These are phyloP conservation scores for Nakazawaea molendinolei DNA, from an alignment of 805 yeast genomes.

Conservation along the genomic window DNA sequence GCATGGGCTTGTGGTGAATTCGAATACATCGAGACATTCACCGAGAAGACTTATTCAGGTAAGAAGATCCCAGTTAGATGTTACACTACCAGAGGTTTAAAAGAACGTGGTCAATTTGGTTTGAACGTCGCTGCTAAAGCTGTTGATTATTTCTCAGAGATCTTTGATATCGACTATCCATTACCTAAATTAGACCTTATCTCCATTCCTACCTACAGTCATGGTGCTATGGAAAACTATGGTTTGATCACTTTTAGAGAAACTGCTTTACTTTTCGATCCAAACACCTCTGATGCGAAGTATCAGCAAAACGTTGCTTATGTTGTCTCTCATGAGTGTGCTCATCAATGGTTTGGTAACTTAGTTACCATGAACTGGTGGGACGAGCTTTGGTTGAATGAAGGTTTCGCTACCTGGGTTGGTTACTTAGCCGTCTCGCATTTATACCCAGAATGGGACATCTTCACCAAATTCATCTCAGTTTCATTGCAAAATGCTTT, in stretches of 20 bases:
- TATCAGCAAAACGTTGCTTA: slow-evolving; percentile 70
- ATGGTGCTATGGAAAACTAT: slow-evolving; percentile 92
- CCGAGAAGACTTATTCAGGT: slow-evolving; percentile 32
- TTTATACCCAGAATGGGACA: slow-evolving; percentile 78
- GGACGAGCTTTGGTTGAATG: slow-evolving; percentile 88
- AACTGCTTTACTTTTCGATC: slow-evolving; percentile 47
- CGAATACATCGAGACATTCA: slow-evolving; percentile 42
- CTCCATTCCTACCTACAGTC: slow-evolving; percentile 73
- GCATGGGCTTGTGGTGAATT: slow-evolving; percentile 58
- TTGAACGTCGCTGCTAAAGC: slow-evolving; percentile 40
- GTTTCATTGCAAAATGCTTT: slow-evolving; percentile 45
- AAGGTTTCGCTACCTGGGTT: slow-evolving; percentile 87
- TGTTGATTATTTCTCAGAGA: slow-evolving; percentile 40
- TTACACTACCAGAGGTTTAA: slow-evolving; percentile 45
- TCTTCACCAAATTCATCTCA: slow-evolving; percentile 50
- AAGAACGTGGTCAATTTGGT: slow-evolving; percentile 41
- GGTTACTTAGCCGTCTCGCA: slow-evolving; percentile 64
- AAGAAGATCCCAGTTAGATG: slow-evolving; percentile 41
- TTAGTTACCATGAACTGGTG: slow-evolving; percentile 91
- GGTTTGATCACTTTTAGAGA: slow-evolving; percentile 68
- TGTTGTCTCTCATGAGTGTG: slow-evolving; percentile 80
- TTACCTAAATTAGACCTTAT: slow-evolving; percentile 76
- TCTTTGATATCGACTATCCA: slow-evolving; percentile 55
- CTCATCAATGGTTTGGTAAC: slow-evolving; percentile 91
- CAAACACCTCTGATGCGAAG: slow-evolving; percentile 36